phyloP scores from a whole-genome alignment of 352 stramenopile species.

The Globisporangium carolinianum region DNA sequence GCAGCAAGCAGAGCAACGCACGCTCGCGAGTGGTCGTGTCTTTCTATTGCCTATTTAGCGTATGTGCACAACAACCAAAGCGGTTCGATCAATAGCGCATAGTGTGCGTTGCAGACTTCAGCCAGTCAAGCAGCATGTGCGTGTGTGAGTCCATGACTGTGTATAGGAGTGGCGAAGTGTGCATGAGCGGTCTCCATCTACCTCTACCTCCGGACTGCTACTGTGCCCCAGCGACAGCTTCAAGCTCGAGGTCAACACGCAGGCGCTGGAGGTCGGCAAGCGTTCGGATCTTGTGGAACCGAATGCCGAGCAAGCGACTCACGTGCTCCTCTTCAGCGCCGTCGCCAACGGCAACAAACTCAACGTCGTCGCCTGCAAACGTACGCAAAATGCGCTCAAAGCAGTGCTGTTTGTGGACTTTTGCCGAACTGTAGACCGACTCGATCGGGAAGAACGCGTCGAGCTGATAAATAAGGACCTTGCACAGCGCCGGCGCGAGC shows the following conservation, averaged over 20 bases:
- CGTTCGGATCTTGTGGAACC: constrained; percentile 69
- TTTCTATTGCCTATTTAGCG: too few species aligned
- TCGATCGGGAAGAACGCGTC: constrained; percentile 74
- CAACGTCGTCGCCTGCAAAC: constrained; percentile 31
- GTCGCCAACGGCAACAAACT: constrained; percentile 76
- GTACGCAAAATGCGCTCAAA: constrained; percentile 70
- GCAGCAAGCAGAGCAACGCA: too few species aligned
- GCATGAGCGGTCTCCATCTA: neutral
- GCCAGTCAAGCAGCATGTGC: too few species aligned
- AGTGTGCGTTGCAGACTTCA: too few species aligned
- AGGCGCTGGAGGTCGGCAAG: constrained; percentile 57
- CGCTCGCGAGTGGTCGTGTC: too few species aligned
- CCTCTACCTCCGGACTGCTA: neutral
- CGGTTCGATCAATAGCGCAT: too few species aligned
- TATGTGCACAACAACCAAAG: too few species aligned
- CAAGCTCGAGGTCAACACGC: constrained; percentile 52
- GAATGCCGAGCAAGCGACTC: constrained; percentile 52
- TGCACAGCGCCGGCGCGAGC: constrained; percentile 71
- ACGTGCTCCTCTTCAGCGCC: constrained; percentile 74
- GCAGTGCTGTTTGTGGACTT: constrained; percentile 69
- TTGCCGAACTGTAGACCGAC: constrained; percentile 67
- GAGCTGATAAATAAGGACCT: constrained; percentile 79
- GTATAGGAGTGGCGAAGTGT: too few species aligned
- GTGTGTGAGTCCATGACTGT: too few species aligned
- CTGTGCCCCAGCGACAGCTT: constrained; percentile 5